Base-by-base conservation (phyloP, 2,329 filamentous ascomycete species). In the Claviceps sp. region DNA sequence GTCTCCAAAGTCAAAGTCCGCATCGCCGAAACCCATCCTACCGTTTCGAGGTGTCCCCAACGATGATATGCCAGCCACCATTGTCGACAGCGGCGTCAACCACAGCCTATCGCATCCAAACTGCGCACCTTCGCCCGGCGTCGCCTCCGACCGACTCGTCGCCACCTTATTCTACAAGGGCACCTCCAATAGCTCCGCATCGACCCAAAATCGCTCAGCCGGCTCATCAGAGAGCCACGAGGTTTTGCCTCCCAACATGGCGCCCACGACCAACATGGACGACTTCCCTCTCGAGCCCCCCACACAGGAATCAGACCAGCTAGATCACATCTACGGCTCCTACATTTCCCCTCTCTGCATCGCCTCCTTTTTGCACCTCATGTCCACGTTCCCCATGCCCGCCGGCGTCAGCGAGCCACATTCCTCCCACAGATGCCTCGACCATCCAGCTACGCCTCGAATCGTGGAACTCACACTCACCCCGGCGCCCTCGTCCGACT, bases 381-480 rank as follows among this genome's bases (percentile, higher is more conserved):
- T 84, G 74, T 78, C 78, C 19, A 74, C 73, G 19, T 81, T 84
- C 54, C 80, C 80, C 13, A 69, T 77, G 19, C 74, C 75, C 0
- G 65, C 68, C 11, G 76, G 72, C 42, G 70, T 71, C n/a, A 67
- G 69, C 42, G 73, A 79, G 59, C 69, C 79, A 52, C 73, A 73
- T 54, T 83, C 80, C 30, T 79, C 80, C 46, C 81, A 85, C 59
- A 76, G 80, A 54, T 83, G 80, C 61, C 73, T 88, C 52, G 82
- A 87, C 58, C 75, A 71, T 54, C 73, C 73, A 40, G 71, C 73
- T 42, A 74, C 77, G 52, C 82, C 83, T 1, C 72, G 73, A 24
- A 79, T 87, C 16, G 82, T 86, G 50, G 84, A 87, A 66, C 67
- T 86, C 48, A 77, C 76, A 0, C 73, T 87, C 50, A 76, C 78